Evolutionary conservation across 108 stramenopile genomes (phyloP), one percentile per base, ranked within the genome.

Genomic region (Discostella stelligeroides): DNA sequence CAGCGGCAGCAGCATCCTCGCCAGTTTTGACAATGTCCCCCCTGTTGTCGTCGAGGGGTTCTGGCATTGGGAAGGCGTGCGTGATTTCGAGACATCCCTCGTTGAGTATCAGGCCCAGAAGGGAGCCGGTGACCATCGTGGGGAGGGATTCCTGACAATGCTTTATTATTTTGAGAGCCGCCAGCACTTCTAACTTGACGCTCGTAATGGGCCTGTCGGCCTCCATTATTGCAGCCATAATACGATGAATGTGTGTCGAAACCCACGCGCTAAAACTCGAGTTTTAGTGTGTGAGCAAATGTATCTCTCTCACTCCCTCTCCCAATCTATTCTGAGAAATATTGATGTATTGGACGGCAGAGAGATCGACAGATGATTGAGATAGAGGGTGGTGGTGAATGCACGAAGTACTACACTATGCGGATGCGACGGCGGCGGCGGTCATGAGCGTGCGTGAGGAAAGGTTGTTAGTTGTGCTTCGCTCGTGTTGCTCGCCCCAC

Each of bases 151-250:
- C 97, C 55, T 92, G 92, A 81, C 98, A 98, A 67, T 99, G 99
- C 76, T 98, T 98, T 64, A 99, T 92, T 75, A 99, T 96, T 82
- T 98, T 97, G 64, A 99, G 90, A 60, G 97, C 79, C 15, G 95
- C 97, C 49, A 94, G 79, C 41, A 90, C 90, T 51, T 94, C 93
- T 41, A 94, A 78, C 47, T 89, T 86, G 17, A 94, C 90, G 62
- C 71, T 75, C 39, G 76, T 75, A n/a, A 94, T 78, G 11, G 86
- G 88, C 60, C 67, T 84, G 60, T 80, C 80, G 10, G 90, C 60
- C 75, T 90, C 89, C 37, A 94, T 68, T 49, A 94, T 83, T 42
- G 90, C 79, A 21, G 87, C 85, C 87, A 88, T 88, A 29, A 28
- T 82, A 43, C 34, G 34, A 6, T 37, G 18, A 45, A 29, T 12